A percentile compares a stretch with the other conserved stretches of the same genome.
phyloP scores from a whole-genome alignment of 306 rosid species.

The Cicer arietinum region DNA sequence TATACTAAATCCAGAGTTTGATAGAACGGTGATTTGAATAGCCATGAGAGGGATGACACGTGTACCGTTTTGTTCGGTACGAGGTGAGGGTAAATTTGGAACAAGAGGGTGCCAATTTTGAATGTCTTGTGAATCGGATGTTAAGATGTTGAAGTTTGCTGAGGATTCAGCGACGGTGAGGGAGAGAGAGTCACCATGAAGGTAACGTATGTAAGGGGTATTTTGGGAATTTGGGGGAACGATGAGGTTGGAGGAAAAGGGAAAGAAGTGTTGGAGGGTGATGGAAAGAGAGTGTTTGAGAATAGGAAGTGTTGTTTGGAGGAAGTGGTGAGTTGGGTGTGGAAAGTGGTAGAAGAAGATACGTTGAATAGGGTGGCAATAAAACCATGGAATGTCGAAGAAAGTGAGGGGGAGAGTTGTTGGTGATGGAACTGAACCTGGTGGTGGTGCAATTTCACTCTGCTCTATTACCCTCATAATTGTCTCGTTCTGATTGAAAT shows the following conservation, averaged over 20 bases:
- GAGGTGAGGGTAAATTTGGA: slow-evolving; percentile 13
- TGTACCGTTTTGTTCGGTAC: background rate
- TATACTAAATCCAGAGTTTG: slow-evolving; percentile 37
- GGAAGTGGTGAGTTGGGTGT: slow-evolving; percentile 37
- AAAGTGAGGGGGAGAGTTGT: slow-evolving; percentile 49
- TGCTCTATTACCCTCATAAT: slow-evolving; percentile 20
- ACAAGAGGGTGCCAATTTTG: slow-evolving; percentile 37
- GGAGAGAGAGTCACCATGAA: background rate
- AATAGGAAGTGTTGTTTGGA: slow-evolving; percentile 43
- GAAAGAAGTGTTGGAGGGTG: slow-evolving; percentile 55
- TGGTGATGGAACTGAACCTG: slow-evolving; percentile 31
- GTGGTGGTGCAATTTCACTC: slow-evolving; percentile 45
- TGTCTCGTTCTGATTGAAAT: background rate
- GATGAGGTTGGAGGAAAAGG: slow-evolving; percentile 38
- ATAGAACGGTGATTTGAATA: slow-evolving; percentile 42
- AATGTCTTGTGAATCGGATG: slow-evolving; percentile 34
- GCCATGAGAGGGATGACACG: slow-evolving; percentile 37
- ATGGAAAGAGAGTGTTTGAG: slow-evolving; percentile 54
- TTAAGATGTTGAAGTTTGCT: slow-evolving; percentile 17
- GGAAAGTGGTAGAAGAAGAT: slow-evolving; percentile 51
- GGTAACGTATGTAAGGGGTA: slow-evolving; percentile 42
- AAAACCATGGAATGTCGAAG: slow-evolving; percentile 52
- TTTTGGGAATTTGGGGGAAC: slow-evolving; percentile 26
- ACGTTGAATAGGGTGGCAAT: slow-evolving; percentile 29
- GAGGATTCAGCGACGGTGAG: slow-evolving; percentile 35